These are phyloP conservation scores for Pseudogymnoascus sp. DNA, from an alignment of 2,329 filamentous ascomycete species.

Conservation along the genomic window DNA sequence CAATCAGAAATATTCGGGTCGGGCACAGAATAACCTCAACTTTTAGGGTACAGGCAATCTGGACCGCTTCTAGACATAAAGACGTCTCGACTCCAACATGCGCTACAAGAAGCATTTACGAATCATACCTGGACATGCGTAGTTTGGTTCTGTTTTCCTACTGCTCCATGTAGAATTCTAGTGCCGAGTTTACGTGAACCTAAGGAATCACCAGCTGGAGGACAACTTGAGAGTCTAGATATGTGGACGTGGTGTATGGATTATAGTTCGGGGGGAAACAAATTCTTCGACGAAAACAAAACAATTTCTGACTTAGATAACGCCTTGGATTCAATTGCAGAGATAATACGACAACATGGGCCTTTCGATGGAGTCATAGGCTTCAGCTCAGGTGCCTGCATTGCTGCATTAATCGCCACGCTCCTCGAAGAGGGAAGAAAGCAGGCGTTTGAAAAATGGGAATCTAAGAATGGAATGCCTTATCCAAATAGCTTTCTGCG, in stretches of 20 bases:
- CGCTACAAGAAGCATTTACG: background rate
- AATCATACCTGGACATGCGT: background rate
- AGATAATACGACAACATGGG: constrained; percentile 1
- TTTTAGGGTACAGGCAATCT: background rate
- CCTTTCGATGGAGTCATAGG: constrained; percentile 12
- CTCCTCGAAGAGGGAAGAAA: constrained; percentile 1
- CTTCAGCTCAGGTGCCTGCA: constrained; percentile 10
- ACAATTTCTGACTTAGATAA: background rate
- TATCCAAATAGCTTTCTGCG: background rate
- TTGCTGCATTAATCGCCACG: constrained; percentile 8
- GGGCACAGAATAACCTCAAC: background rate
- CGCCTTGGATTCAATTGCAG: background rate
- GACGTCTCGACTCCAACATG: background rate
- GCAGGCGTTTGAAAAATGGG: background rate
- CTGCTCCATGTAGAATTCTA: background rate
- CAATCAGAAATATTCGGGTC: background rate
- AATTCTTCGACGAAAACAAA: background rate
- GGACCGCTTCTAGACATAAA: background rate
- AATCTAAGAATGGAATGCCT: background rate
- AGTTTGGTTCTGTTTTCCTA: background rate
- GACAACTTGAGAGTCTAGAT: background rate
- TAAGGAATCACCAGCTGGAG: background rate
- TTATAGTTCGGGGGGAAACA: background rate
- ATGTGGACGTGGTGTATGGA: background rate
- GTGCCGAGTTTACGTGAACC: background rate